These are phyloP conservation scores for Aspergillus terreus DNA, from an alignment of 2,329 filamentous ascomycete genomes.

Conservation along the genomic window DNA sequence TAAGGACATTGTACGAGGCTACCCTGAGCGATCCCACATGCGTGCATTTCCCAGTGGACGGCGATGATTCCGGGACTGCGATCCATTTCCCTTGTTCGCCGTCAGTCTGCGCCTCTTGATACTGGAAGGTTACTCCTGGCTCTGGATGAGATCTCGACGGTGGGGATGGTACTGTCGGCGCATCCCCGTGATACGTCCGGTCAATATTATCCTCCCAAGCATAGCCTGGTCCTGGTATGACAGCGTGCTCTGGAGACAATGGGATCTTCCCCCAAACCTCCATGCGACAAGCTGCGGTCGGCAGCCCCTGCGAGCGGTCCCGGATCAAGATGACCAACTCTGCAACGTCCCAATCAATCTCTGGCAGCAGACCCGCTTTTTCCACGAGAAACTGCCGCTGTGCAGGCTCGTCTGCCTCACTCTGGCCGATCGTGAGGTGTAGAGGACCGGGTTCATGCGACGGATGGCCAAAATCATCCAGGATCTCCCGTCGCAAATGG, in stretches of 20 bases:
- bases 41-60: not conserved
- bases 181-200: not conserved
- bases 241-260: not conserved
- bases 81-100: conserved; percentile 1
- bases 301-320: not conserved
- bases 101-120: not conserved
- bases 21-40: not conserved
- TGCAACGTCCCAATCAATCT: not conserved
- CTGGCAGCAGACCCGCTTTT: conserved; percentile 1
- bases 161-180: no score
- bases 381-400: conserved; percentile 2
- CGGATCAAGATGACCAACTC: conserved; percentile 4
- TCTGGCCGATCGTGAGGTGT: conserved; percentile 5
- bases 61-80: not conserved
- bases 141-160: not conserved
- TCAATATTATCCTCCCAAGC: not conserved
- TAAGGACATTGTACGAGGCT: conserved; percentile 6
- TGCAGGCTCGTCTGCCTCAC: not conserved
- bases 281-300: conserved; percentile 1
- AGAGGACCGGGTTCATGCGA: not conserved
- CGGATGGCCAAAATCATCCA: not conserved
- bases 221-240: not conserved
- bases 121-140: not conserved
- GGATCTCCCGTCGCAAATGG: not conserved
- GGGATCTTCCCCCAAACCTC: conserved; percentile 1